Conservation (phyloP, 164 flowering plant genomes). For the Malania oleifera region DNA sequence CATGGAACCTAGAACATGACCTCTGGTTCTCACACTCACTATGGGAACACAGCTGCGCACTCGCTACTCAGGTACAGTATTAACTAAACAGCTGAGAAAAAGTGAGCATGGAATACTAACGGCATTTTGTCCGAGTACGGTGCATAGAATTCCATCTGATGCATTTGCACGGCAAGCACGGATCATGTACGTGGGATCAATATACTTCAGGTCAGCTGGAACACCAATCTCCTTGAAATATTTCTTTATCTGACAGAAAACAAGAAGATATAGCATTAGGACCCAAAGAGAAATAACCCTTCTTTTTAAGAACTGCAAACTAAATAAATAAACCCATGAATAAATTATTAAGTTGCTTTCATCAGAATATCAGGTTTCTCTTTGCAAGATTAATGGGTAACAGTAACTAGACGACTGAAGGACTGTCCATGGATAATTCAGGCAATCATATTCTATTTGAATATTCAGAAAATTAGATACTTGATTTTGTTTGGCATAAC, state of each 20-base stretch:
- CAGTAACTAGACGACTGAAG: too few relatives aligned
- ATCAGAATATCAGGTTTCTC: too few relatives aligned
- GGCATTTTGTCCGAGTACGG: conserved; percentile 91
- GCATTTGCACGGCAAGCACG: conserved; percentile 93
- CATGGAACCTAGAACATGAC: background rate
- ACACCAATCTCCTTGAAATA: conserved; percentile 58
- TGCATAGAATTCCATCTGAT: conserved; percentile 85
- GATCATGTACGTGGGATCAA: conserved; percentile 93
- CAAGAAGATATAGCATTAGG: background rate
- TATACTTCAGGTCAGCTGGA: conserved; percentile 82
- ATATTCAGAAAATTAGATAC: too few relatives aligned
- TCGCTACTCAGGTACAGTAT: background rate
- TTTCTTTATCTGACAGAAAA: conserved; percentile 54
- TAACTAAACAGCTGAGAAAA: background rate
- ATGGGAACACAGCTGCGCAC: background rate
- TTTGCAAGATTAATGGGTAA: too few relatives aligned
- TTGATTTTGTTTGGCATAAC: too few relatives aligned
- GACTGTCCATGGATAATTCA: too few relatives aligned
- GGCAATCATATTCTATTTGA: too few relatives aligned
- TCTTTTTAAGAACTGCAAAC: too few relatives aligned
- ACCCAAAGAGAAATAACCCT: too few relatives aligned
- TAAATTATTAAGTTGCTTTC: too few relatives aligned
- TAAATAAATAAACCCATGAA: too few relatives aligned
- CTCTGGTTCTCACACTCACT: too few relatives aligned
- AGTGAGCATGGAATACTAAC: conserved; percentile 33